phyloP scores from a whole-genome alignment of 2,329 filamentous ascomycete genomes.

The Pyrenochaeta sp. region DNA sequence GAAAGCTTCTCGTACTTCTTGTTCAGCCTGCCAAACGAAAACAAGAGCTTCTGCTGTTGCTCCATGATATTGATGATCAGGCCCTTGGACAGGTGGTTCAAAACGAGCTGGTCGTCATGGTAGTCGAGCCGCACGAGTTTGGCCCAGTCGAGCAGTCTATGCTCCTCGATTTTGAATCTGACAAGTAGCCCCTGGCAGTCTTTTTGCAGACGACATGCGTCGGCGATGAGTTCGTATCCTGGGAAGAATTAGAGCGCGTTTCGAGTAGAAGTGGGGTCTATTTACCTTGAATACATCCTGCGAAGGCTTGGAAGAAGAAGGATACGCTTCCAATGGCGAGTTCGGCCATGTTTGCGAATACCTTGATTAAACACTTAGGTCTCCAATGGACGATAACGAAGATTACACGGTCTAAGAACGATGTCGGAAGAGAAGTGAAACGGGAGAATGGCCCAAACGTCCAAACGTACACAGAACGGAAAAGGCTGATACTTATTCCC shows the following conservation, averaged over 20 bases:
- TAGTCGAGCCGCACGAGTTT: constrained; percentile 42
- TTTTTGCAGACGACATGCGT: constrained; percentile 42
- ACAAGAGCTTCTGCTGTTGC: constrained; percentile 41
- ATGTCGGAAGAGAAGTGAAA: neutral
- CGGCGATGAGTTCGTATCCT: constrained; percentile 49
- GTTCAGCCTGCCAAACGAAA: constrained; percentile 41
- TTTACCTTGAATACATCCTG: constrained; percentile 46
- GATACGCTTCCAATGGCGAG: constrained; percentile 37
- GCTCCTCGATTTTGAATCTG: constrained; percentile 48
- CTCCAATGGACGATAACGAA: too few relatives aligned
- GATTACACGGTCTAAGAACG: neutral
- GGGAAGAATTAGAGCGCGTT: neutral
- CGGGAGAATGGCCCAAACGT: neutral
- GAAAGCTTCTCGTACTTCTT: constrained; percentile 38
- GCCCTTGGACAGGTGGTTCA: constrained; percentile 42
- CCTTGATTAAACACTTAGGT: too few relatives aligned
- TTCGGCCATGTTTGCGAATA: constrained; percentile 30
- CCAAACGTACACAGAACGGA: constrained; percentile 5
- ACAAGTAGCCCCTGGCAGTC: constrained; percentile 45
- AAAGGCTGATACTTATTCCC: constrained; percentile 27
- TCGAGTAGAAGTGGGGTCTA: neutral
- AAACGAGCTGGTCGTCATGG: constrained; percentile 38
- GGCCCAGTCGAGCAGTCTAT: constrained; percentile 49
- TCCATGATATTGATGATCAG: constrained; percentile 46
- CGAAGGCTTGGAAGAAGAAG: constrained; percentile 46